These are phyloP conservation scores for Coprinopsis strossmayeri DNA, from an alignment of 768 basidiomycete species.

Conservation along the genomic window DNA sequence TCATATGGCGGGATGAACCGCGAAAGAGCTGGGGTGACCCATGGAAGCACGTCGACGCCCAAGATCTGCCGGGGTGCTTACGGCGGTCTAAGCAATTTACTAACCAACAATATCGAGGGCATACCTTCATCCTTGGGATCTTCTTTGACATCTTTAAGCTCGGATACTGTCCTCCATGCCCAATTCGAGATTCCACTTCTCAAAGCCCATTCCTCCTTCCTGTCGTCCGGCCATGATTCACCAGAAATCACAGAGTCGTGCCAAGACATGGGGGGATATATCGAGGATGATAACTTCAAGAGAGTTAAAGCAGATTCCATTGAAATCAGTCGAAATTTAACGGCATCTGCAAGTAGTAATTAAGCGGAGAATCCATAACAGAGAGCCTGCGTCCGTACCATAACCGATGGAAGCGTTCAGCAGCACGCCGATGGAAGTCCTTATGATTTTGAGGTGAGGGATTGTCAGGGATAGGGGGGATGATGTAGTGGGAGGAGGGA, in stretches of 20 bases:
- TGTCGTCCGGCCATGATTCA: conserved; percentile 16
- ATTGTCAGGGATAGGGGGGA: conserved; percentile 47
- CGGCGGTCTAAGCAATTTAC: conserved; percentile 3
- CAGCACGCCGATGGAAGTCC: conserved; percentile 73
- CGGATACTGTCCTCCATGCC: conserved; percentile 73
- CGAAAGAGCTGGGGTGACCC: conserved; percentile 50
- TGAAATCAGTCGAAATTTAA: conserved; percentile 60
- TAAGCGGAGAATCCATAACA: neutral
- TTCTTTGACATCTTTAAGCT: conserved; percentile 66
- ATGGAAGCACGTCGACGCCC: conserved; percentile 55
- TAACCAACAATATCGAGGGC: neutral
- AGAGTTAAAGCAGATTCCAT: conserved; percentile 65
- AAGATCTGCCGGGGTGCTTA: conserved; percentile 48
- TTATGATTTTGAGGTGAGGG: conserved; percentile 63
- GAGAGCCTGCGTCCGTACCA: conserved; percentile 37
- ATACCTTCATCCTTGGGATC: conserved; percentile 42
- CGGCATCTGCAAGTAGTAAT: conserved; percentile 47
- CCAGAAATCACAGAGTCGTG: conserved; percentile 17
- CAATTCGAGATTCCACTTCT: conserved; percentile 63
- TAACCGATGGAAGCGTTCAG: conserved; percentile 74
- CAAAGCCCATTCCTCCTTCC: conserved; percentile 56
- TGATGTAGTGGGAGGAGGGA: conserved; percentile 24
- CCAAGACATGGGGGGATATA: conserved; percentile 77
- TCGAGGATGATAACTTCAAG: conserved; percentile 54
- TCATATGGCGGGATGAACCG: conserved; percentile 54